Percentiles rank a stretch among this genome's conserved stretches.
Conservation (phyloP, 2,329 filamentous ascomycete species). For the Stenocarpella maydis region DNA sequence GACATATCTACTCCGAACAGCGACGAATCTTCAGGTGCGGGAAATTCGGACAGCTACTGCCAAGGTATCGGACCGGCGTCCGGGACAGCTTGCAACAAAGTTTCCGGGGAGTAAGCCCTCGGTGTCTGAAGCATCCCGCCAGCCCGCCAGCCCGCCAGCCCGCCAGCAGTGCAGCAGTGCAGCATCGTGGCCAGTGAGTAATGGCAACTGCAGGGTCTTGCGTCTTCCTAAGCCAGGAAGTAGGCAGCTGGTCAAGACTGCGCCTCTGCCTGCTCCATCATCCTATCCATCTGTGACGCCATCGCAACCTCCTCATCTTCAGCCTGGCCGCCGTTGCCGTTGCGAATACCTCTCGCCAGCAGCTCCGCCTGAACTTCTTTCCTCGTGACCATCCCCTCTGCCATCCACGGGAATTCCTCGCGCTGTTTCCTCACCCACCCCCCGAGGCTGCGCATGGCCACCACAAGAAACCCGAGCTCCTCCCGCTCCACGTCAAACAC, state of each 20-base stretch:
- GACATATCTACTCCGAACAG: no score
- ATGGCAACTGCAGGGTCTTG: no score
- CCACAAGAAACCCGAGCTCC: constrained; percentile 90
- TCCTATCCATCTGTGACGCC: constrained; percentile 52
- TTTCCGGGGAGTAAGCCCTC: background rate
- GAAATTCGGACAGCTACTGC: constrained; percentile 52
- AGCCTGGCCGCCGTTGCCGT: constrained; percentile 42
- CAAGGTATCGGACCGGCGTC: constrained; percentile 56
- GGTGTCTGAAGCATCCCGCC: no score
- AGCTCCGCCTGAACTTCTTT: constrained; percentile 68
- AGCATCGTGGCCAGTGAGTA: no score
- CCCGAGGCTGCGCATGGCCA: constrained; percentile 82
- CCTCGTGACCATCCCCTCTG: constrained; percentile 63
- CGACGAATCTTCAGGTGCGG: no score
- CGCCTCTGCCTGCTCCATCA: constrained; percentile 42
- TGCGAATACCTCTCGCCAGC: constrained; percentile 55
- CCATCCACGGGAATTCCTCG: constrained; percentile 60
- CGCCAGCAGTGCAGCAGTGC: no score
- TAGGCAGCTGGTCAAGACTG: constrained; percentile 21
- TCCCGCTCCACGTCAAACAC: constrained; percentile 96
- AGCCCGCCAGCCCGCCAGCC: no score
- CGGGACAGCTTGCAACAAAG: no score
- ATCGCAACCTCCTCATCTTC: constrained; percentile 41
- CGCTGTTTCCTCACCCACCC: constrained; percentile 71
- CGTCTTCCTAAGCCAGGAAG: no score